Percentiles rank a stretch among this genome's conserved stretches.
These are phyloP conservation scores for Endothia cerciana DNA, from an alignment of 2,329 filamentous ascomycete genomes.

Conservation along the genomic window DNA sequence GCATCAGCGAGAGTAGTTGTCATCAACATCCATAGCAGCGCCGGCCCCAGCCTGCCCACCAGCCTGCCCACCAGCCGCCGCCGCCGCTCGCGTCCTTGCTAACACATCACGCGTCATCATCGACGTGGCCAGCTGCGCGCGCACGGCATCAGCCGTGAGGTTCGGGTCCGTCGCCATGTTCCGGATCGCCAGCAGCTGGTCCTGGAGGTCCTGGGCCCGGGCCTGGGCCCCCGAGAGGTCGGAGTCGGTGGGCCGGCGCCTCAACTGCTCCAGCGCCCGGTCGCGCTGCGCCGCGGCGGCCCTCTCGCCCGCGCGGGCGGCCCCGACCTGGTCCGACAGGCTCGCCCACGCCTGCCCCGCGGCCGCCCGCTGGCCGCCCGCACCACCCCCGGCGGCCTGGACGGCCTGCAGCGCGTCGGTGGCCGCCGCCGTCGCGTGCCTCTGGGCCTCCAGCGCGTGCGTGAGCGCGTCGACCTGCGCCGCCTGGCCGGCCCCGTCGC, in stretches of 20 bases:
- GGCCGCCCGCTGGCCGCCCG: neutral
- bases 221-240: neutral
- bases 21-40: neutral
- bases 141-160: neutral
- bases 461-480: constrained; percentile 25
- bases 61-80: neutral
- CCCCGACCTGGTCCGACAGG: neutral
- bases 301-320: neutral
- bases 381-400: neutral
- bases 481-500: constrained; percentile 20
- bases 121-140: constrained; percentile 4
- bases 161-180: neutral
- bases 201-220: neutral
- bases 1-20: neutral
- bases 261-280: neutral
- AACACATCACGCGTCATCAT: neutral
- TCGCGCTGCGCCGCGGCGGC: neutral
- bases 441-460: constrained; percentile 24
- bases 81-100: neutral
- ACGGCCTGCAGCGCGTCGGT: constrained; percentile 8
- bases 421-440: constrained; percentile 11
- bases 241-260: neutral
- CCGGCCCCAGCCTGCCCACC: neutral
- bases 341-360: neutral
- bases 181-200: neutral